Base-by-base conservation (phyloP, 164 flowering plant genomes). In the Chimonanthus salicifolius region DNA sequence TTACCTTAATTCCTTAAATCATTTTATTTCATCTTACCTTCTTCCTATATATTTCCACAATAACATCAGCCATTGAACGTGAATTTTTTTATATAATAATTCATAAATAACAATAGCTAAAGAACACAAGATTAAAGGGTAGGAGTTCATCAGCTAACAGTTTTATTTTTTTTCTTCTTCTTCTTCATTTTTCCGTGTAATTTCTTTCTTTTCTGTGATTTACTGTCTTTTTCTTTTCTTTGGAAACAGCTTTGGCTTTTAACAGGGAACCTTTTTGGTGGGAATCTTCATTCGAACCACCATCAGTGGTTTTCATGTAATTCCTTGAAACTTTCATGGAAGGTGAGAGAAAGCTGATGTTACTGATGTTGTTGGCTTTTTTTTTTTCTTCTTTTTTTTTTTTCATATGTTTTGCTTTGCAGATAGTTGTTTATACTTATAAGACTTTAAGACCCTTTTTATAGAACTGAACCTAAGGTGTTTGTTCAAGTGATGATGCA, bases 231-330 rank as follows among this genome's bases (percentile, higher is more conserved):
- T 51, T 50, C 58, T 50, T 51, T 51, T 51, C 11, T 51, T 51
- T 8, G 9, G 9, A 8, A 51, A 51, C 58, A 51, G 13, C 58
- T 51, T 51, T 8, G 33, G 33, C 33, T 33, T 33, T 33, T 33
- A 33, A 50, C 11, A 13, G 7, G 58, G 58, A 13, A 2, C 58
- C 58, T 7, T 50, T 13, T 50, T 50, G 6, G 58, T 47, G 58
- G 54, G 58, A 21, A 49, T 69, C 71, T 47, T 69, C 50, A 18
- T 69, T 13, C 6, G 43, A 20, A 6, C 44, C 71, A 69, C 71
- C 18, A 69, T 69, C 58, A 45, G 49, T 69, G 71, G 71, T 49
- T 49, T 67, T 20, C 71, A 69, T 49, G 71, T 69, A 69, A 69
- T 16, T 10, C 4, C 2, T 49, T 69, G n/a, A 33, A 33, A 10